phyloP scores from a whole-genome alignment of 352 stramenopile species.

The Phytophthora nicotianae region DNA sequence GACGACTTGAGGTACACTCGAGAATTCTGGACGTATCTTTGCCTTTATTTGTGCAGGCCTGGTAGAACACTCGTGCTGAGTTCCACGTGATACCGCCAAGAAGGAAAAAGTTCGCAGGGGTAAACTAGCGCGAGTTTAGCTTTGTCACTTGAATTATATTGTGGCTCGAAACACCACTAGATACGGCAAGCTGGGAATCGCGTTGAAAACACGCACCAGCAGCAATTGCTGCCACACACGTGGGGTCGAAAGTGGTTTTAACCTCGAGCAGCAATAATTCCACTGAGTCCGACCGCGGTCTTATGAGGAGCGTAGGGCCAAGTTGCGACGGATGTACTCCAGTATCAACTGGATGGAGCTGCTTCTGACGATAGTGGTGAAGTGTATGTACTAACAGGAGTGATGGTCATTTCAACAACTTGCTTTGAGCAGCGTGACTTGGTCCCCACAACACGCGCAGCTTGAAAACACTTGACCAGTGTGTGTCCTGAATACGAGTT shows the following conservation, averaged over 20 bases:
- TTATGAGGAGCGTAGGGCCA: constrained; percentile 26
- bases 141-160: constrained; percentile 20
- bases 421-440: too few species aligned
- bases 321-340: constrained; percentile 23
- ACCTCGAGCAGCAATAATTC: constrained; percentile 56
- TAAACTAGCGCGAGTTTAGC: constrained; percentile 49
- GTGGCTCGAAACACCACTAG: constrained; percentile 45
- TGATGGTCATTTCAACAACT: too few species aligned
- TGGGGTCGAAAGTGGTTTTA: constrained; percentile 62
- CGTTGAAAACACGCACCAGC: constrained; percentile 56
- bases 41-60: too few species aligned
- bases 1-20: too few species aligned
- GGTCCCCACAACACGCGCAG: too few species aligned
- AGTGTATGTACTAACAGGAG: too few species aligned
- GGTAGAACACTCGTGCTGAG: too few species aligned
- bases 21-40: too few species aligned
- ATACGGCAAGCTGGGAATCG: constrained; percentile 57
- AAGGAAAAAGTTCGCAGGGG: constrained; percentile 62
- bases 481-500: too few species aligned
- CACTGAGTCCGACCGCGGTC: constrained; percentile 54
- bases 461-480: too few species aligned
- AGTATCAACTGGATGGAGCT: constrained; percentile 22
- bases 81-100: constrained; percentile 56
- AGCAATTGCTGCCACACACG: constrained; percentile 66
- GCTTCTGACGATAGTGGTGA: too few species aligned